Percentiles rank a stretch among this genome's conserved stretches.
These are phyloP conservation scores for Suillus subluteus DNA, from an alignment of 768 basidiomycete genomes.

Conservation along the genomic window DNA sequence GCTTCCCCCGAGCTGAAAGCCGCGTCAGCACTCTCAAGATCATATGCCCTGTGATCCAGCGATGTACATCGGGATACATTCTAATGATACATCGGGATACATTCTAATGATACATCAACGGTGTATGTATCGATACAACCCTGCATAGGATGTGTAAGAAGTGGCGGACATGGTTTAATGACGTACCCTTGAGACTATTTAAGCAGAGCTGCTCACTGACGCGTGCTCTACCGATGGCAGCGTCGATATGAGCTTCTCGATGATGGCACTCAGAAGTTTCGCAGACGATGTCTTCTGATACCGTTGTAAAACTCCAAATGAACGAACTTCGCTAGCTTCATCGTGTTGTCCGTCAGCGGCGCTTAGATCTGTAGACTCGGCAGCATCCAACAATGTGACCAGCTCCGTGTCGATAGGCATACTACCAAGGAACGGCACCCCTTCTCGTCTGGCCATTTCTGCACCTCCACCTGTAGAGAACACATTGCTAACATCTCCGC, in stretches of 20 bases:
- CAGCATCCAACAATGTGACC: constrained; percentile 81
- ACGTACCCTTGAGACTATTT: neutral
- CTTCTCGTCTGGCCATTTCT: constrained; percentile 80
- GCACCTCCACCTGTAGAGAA: constrained; percentile 95
- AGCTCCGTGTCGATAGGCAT: constrained; percentile 94
- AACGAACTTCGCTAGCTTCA: constrained; percentile 28
- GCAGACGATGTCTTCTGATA: constrained; percentile 74
- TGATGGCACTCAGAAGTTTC: constrained; percentile 66
- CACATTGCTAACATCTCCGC: constrained; percentile 91
- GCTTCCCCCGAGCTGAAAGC: neutral
- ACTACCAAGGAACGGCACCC: constrained; percentile 78
- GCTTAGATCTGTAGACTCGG: constrained; percentile 34
- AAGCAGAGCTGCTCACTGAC: neutral
- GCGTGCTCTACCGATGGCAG: constrained; percentile 24
- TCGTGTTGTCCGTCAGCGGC: constrained; percentile 23
- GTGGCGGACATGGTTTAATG: neutral
- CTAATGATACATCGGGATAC: neutral
- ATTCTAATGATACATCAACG: constrained; percentile 2
- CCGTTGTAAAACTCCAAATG: constrained; percentile 57
- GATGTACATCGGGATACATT: neutral
- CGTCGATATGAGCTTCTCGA: constrained; percentile 43
- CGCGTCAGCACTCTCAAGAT: neutral
- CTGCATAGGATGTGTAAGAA: constrained; percentile 7
- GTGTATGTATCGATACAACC: constrained; percentile 2
- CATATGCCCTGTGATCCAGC: neutral